Evolutionary conservation across 176 grass and related monocot species (phyloP).

Genomic region (Dendrocalamus sinicus): DNA sequence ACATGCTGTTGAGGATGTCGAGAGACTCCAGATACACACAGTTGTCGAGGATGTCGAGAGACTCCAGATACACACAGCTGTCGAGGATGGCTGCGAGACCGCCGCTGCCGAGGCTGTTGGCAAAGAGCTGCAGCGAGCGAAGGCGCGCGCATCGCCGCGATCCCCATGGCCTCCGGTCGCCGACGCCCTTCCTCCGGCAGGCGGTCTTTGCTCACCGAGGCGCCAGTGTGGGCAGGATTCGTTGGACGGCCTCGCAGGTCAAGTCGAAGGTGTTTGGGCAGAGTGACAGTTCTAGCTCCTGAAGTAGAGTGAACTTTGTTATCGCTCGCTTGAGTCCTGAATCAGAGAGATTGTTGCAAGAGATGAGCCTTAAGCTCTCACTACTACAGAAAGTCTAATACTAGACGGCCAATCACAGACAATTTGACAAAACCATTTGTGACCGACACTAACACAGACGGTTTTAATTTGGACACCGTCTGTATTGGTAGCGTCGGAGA

Average conservation of each 20-base stretch:
- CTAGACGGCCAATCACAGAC: no score
- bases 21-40: constrained; percentile 16
- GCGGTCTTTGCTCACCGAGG: neutral
- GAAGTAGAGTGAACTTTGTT: neutral
- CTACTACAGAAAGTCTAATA: no score
- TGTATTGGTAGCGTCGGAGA: no score
- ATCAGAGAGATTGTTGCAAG: neutral
- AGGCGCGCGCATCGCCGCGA: neutral
- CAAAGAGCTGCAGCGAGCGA: constrained; percentile 38
- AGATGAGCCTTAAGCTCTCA: neutral
- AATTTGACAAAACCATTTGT: no score
- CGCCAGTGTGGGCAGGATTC: neutral
- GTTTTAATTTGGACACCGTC: no score
- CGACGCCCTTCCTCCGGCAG: neutral
- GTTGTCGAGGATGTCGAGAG: constrained; percentile 35
- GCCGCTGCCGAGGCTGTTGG: neutral
- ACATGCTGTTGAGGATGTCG: constrained; percentile 24
- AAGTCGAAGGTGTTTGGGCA: neutral
- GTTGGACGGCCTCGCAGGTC: neutral
- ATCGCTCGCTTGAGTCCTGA: neutral
- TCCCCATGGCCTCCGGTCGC: constrained; percentile 3
- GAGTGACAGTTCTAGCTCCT: constrained; percentile 41
- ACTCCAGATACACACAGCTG: neutral
- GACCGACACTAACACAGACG: no score
- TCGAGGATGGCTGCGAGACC: constrained; percentile 20